These are phyloP conservation scores for Craspedostauros australis DNA, from an alignment of 108 stramenopile species.

Conservation along the genomic window DNA sequence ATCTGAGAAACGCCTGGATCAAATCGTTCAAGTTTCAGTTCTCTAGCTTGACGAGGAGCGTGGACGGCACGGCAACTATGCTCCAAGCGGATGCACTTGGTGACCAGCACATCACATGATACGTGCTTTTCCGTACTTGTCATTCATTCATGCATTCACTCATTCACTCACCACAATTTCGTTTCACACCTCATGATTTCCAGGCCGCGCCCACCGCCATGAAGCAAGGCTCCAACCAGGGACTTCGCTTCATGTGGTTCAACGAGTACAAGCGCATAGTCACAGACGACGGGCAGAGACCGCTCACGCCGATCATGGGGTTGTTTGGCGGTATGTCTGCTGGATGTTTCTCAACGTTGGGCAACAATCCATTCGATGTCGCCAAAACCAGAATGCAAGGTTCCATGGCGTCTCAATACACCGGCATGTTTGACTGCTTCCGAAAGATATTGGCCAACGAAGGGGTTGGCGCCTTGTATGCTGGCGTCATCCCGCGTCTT, in stretches of 20 bases:
- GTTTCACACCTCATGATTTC: neutral
- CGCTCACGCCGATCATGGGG: slow-evolving; percentile 72
- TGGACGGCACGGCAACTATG: no score
- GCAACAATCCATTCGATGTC: slow-evolving; percentile 97
- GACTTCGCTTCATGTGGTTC: slow-evolving; percentile 97
- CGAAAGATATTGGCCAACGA: slow-evolving; percentile 80
- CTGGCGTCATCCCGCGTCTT: slow-evolving; percentile 88
- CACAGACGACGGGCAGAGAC: slow-evolving; percentile 66
- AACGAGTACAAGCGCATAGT: slow-evolving; percentile 90
- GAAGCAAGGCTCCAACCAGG: slow-evolving; percentile 98
- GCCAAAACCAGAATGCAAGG: slow-evolving; percentile 99
- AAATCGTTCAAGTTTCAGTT: no score
- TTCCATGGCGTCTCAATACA: slow-evolving; percentile 80
- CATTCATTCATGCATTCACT: neutral
- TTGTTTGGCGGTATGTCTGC: slow-evolving; percentile 96
- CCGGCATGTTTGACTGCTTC: slow-evolving; percentile 88
- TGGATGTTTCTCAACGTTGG: slow-evolving; percentile 93
- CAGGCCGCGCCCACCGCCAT: slow-evolving; percentile 82
- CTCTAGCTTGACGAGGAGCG: no score
- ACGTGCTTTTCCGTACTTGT: no score
- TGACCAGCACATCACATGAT: no score
- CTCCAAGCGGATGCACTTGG: no score
- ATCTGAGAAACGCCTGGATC: no score
- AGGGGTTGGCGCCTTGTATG: slow-evolving; percentile 89
- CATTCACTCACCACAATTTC: neutral